phyloP scores from a whole-genome alignment of 2,329 filamentous ascomycete species.

The Tolypocladium endophyticum region DNA sequence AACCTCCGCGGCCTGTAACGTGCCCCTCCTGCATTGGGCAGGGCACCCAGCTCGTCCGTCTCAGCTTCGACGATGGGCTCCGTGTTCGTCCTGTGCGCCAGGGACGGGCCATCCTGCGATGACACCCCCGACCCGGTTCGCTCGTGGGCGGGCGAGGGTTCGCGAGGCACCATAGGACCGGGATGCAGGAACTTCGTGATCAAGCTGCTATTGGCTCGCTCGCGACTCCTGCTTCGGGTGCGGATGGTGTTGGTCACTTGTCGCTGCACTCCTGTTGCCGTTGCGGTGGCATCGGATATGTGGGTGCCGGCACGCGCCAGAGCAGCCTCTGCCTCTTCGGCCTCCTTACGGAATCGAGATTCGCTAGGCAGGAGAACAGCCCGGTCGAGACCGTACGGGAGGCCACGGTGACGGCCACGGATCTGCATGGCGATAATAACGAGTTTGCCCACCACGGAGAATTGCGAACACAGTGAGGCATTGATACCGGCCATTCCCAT shows the following conservation, averaged over 20 bases:
- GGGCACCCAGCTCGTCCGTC: slow-evolving; percentile 13
- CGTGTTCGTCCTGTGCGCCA: slow-evolving; percentile 10
- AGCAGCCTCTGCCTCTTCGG: slow-evolving; percentile 32
- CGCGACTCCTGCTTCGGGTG: slow-evolving; percentile 26
- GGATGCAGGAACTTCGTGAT: slow-evolving; percentile 37
- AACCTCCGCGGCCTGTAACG: slow-evolving; percentile 14
- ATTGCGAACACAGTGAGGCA: slow-evolving; percentile 73
- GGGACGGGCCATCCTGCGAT: not conserved
- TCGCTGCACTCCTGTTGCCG: slow-evolving; percentile 16
- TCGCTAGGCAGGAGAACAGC: slow-evolving; percentile 50
- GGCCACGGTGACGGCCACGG: slow-evolving; percentile 56
- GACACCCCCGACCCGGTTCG: slow-evolving; percentile 16
- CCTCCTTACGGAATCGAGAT: slow-evolving; percentile 41
- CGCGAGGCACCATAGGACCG: slow-evolving; percentile 28
- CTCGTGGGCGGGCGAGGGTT: slow-evolving; percentile 10
- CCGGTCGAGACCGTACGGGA: slow-evolving; percentile 57
- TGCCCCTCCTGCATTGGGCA: slow-evolving; percentile 14
- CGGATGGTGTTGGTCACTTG: slow-evolving; percentile 17
- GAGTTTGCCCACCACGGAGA: slow-evolving; percentile 61
- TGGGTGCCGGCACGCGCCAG: slow-evolving; percentile 25
- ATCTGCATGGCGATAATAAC: slow-evolving; percentile 61
- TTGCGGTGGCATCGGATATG: slow-evolving; percentile 17
- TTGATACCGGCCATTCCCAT: slow-evolving; percentile 70
- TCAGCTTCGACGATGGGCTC: slow-evolving; percentile 16
- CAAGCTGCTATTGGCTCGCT: slow-evolving; percentile 29